Evolutionary conservation across 2,329 filamentous ascomycete genomes (phyloP).

Genomic region (Talaromyces sp.): DNA sequence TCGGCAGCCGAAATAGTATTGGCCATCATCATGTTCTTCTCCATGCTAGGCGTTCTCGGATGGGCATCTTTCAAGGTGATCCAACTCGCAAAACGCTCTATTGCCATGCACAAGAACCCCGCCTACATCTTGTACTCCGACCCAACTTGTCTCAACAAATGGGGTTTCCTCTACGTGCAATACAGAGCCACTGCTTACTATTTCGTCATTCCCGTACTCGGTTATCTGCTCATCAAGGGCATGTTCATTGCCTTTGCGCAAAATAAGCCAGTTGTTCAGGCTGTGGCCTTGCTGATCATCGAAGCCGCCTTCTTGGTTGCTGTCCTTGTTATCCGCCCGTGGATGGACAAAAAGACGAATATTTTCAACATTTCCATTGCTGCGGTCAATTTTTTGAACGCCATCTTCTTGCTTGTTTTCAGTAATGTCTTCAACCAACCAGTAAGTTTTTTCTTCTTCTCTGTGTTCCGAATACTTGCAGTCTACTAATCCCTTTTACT

Average conservation of each 20-base stretch:
- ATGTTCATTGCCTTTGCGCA: constrained; percentile 86
- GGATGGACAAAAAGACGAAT: constrained; percentile 99
- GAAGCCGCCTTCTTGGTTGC: constrained; percentile 74
- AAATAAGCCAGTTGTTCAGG: constrained; percentile 65
- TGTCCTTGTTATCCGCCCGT: constrained; percentile 77
- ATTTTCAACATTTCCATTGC: constrained; percentile 92
- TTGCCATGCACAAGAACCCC: constrained; percentile 89
- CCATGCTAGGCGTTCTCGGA: constrained; percentile 69
- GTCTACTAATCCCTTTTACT: constrained; percentile 8
- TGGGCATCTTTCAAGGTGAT: constrained; percentile 92
- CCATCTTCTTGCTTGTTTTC: constrained; percentile 85
- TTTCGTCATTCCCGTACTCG: constrained; percentile 76
- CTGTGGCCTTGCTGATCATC: constrained; percentile 75
- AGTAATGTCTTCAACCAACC: constrained; percentile 82
- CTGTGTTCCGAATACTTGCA: not conserved
- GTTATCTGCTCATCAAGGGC: constrained; percentile 78
- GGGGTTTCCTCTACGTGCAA: constrained; percentile 96
- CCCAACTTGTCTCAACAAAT: constrained; percentile 90
- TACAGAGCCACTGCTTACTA: constrained; percentile 95
- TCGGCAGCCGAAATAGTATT: constrained; percentile 82
- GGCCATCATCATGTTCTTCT: constrained; percentile 82
- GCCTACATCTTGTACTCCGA: constrained; percentile 97
- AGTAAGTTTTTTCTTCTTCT: constrained; percentile 37
- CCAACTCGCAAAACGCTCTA: constrained; percentile 79
- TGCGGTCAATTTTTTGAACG: constrained; percentile 84